Conservation (phyloP, 148 eudicot genomes). For the Mesembryanthemum crystallinum region DNA sequence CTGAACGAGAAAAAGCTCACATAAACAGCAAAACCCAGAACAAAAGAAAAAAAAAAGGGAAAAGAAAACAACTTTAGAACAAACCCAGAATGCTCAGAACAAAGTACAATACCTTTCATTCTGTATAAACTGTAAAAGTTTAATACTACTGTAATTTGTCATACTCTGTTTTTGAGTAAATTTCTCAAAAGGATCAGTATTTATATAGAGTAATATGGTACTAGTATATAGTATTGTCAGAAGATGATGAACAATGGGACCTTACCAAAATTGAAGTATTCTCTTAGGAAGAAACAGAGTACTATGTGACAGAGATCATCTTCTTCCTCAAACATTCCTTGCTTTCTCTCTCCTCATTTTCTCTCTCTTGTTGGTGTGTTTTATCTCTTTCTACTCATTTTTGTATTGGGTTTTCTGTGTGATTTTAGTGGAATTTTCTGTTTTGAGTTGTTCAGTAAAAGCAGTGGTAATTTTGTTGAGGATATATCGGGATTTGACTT, state of each 20-base stretch:
- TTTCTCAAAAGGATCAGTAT: no score
- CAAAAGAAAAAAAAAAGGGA: background rate
- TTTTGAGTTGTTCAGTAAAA: no score
- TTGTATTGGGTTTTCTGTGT: background rate
- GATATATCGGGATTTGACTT: no score
- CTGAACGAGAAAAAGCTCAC: background rate
- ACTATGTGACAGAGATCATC: background rate
- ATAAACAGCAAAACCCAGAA: conserved; percentile 13
- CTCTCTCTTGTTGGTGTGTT: background rate
- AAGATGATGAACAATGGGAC: background rate
- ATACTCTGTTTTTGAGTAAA: background rate
- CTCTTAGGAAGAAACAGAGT: conserved; percentile 8
- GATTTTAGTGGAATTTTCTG: no score
- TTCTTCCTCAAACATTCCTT: conserved; percentile 13
- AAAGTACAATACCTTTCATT: background rate
- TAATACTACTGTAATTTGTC: background rate
- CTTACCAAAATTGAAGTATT: conserved; percentile 10
- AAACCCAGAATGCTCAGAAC: background rate
- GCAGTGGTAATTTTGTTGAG: no score
- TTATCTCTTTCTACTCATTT: background rate
- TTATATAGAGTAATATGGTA: no score
- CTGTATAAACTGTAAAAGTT: background rate
- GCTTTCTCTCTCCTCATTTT: background rate
- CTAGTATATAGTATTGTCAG: background rate
- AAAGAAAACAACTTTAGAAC: background rate